Percentiles rank a stretch among this genome's conserved stretches.
Conservation (phyloP, 306 rosid species). For the Cicer yamashitae region DNA sequence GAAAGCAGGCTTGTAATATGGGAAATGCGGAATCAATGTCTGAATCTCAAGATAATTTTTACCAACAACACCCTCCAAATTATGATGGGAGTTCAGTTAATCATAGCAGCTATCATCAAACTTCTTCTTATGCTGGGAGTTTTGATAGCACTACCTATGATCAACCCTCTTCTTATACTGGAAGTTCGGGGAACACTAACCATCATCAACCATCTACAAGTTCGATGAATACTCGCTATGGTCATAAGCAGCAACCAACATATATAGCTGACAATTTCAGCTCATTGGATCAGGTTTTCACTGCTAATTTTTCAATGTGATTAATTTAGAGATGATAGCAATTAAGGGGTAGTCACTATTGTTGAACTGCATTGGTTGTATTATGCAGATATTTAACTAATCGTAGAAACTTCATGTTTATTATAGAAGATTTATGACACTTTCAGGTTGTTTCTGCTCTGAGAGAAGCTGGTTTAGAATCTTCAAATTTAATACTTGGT, state of each 20-base stretch:
- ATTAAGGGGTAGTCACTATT: conserved; percentile 1
- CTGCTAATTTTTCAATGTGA: conserved; percentile 6
- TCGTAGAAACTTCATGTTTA: neutral
- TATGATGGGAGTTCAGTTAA: conserved; percentile 44
- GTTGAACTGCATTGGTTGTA: neutral
- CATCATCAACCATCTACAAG: conserved; percentile 37
- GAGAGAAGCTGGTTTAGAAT: conserved; percentile 95
- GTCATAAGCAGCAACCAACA: conserved; percentile 42
- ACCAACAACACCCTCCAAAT: conserved; percentile 36
- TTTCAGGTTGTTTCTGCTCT: conserved; percentile 84
- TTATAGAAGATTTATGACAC: conserved; percentile 35
- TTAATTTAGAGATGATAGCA: conserved; percentile 17
- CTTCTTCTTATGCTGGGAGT: conserved; percentile 52
- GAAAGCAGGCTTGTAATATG: conserved; percentile 52
- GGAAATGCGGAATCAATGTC: conserved; percentile 68
- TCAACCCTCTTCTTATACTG: conserved; percentile 30
- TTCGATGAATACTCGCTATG: conserved; percentile 23
- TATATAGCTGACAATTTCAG: conserved; percentile 73
- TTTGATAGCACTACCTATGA: conserved; percentile 44
- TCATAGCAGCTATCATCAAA: conserved; percentile 13
- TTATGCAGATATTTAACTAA: neutral
- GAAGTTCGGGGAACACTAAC: conserved; percentile 43
- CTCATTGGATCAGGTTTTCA: conserved; percentile 84
- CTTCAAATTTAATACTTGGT: conserved; percentile 91
- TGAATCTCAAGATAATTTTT: conserved; percentile 48